A percentile compares a stretch with the other conserved stretches of the same genome.
These are phyloP conservation scores for Malus hybrid DNA, from an alignment of 331 rosid species.

Conservation along the genomic window DNA sequence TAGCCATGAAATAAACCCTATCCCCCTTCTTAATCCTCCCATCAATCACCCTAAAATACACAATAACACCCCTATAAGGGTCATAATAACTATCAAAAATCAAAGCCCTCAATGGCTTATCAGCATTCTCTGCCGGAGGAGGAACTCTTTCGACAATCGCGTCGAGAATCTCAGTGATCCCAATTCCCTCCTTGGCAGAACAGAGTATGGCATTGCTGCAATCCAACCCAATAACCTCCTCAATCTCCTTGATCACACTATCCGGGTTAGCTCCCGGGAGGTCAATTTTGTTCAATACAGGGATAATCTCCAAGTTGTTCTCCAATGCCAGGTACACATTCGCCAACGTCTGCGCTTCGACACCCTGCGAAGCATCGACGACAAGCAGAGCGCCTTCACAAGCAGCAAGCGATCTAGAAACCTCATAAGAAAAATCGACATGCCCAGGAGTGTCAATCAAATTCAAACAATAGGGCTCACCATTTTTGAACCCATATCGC, in stretches of 20 bases:
- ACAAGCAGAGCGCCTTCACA: constrained; percentile 97
- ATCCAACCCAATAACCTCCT: constrained; percentile 90
- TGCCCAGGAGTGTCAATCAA: constrained; percentile 96
- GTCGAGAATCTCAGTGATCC: constrained; percentile 68
- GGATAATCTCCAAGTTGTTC: constrained; percentile 77
- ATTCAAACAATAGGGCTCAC: constrained; percentile 68
- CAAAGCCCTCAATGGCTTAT: constrained; percentile 72
- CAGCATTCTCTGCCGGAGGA: constrained; percentile 62
- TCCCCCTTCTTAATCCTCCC: constrained; percentile 91
- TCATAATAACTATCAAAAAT: constrained; percentile 95
- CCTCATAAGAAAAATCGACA: constrained; percentile 96
- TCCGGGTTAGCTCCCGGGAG: constrained; percentile 98
- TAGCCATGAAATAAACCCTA: constrained; percentile 83
- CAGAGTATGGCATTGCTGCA: constrained; percentile 83
- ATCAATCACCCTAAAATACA: constrained; percentile 85
- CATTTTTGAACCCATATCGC: constrained; percentile 51
- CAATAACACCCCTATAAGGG: constrained; percentile 87
- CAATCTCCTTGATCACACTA: constrained; percentile 72
- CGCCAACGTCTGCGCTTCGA: constrained; percentile 93
- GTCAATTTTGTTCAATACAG: constrained; percentile 89
- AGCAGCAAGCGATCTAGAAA: constrained; percentile 91
- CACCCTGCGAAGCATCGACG: constrained; percentile 99
- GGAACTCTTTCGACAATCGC: constrained; percentile 77
- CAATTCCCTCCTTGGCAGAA: constrained; percentile 96
- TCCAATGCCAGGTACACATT: constrained; percentile 93